phyloP scores from a whole-genome alignment of 2,329 filamentous ascomycete species.

The Ambrosiella beaveri region DNA sequence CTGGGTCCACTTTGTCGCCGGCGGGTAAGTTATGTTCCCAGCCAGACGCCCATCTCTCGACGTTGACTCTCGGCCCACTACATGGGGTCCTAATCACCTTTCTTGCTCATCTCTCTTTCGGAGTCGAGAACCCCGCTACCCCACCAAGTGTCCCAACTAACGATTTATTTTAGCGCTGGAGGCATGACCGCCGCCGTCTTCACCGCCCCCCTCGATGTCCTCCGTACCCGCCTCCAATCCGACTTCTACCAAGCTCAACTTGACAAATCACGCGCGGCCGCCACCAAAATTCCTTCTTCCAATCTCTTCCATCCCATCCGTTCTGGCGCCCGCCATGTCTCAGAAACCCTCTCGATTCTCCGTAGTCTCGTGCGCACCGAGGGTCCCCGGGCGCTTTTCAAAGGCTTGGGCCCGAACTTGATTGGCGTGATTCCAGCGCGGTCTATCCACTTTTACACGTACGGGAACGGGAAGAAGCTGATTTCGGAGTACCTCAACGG shows the following conservation, averaged over 20 bases:
- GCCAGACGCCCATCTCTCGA: neutral
- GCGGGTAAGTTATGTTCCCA: constrained; percentile 44
- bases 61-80: neutral
- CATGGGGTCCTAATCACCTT: too few relatives aligned
- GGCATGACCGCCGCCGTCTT: constrained; percentile 84
- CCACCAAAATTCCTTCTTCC: constrained; percentile 24
- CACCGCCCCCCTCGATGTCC: constrained; percentile 84
- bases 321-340: constrained; percentile 55
- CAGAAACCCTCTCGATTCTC: constrained; percentile 75
- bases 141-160: neutral
- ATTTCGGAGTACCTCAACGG: constrained; percentile 59
- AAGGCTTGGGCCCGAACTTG: constrained; percentile 79
- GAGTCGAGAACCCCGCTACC: neutral
- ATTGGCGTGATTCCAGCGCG: constrained; percentile 78
- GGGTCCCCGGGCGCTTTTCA: constrained; percentile 77
- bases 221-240: constrained; percentile 85
- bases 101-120: too few relatives aligned
- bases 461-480: constrained; percentile 77
- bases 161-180: constrained; percentile 41
- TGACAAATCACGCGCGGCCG: constrained; percentile 44
- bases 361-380: constrained; percentile 63
- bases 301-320: constrained; percentile 41
- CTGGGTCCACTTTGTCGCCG: constrained; percentile 83
- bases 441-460: constrained; percentile 85
- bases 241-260: constrained; percentile 81